Evolutionary conservation across 495 filamentous ascomycete genomes (phyloP).

Genomic region (Poronia punctata): DNA sequence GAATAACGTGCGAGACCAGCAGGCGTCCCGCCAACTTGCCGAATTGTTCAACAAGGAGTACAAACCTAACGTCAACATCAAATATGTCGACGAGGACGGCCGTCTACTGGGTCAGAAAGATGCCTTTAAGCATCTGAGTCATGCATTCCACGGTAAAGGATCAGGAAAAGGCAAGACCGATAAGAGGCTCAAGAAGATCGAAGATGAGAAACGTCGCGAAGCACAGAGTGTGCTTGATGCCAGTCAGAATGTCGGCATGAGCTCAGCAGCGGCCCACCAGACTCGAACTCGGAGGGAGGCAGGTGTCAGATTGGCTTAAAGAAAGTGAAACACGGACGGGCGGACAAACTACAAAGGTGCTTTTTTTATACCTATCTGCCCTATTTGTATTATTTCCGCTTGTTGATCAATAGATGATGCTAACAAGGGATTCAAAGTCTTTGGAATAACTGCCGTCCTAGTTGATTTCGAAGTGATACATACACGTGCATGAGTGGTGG

Average conservation of each 20-base stretch:
- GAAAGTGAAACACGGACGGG: neutral
- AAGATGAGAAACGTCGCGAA: slow-evolving; percentile 82
- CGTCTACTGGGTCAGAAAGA: slow-evolving; percentile 85
- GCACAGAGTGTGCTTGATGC: slow-evolving; percentile 75
- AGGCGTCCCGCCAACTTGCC: slow-evolving; percentile 70
- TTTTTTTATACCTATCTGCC: slow-evolving; percentile 18
- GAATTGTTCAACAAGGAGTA: slow-evolving; percentile 82
- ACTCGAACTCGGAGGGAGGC: slow-evolving; percentile 82
- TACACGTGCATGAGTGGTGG: no score
- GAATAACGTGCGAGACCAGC: slow-evolving; percentile 79
- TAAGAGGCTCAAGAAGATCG: slow-evolving; percentile 93
- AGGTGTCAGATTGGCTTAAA: slow-evolving; percentile 73
- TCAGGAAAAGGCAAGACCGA: slow-evolving; percentile 97
- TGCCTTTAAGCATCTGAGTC: slow-evolving; percentile 83
- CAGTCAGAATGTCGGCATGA: slow-evolving; percentile 77
- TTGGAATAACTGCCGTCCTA: no score
- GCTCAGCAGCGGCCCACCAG: slow-evolving; percentile 64
- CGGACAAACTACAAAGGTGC: slow-evolving; percentile 21
- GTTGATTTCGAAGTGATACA: no score
- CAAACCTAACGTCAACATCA: slow-evolving; percentile 80
- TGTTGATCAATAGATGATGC: slow-evolving; percentile 16
- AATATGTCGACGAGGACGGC: slow-evolving; percentile 83
- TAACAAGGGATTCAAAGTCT: no score
- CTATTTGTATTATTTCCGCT: slow-evolving; percentile 16
- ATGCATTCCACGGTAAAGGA: slow-evolving; percentile 97